Evolutionary conservation across 768 basidiomycete genomes (phyloP).

Genomic region (Macrolepiota fuliginosa): DNA sequence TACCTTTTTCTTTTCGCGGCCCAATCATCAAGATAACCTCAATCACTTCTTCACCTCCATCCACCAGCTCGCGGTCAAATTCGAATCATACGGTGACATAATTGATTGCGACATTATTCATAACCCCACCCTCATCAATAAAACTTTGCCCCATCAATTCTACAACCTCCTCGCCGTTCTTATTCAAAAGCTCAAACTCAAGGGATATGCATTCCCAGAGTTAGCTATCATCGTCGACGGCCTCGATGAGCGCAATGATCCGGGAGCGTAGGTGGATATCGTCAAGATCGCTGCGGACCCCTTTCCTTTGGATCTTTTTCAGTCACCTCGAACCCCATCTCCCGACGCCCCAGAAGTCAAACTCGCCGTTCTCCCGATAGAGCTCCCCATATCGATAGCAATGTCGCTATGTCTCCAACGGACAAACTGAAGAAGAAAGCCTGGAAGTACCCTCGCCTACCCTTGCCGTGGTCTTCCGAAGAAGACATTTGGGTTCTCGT

Average conservation of each 20-base stretch:
- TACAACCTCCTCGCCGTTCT: neutral
- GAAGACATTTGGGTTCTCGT: neutral
- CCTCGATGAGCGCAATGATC: neutral
- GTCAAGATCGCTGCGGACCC: neutral
- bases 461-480: conserved; percentile 10
- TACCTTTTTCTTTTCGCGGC: neutral
- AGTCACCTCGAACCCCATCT: conserved; percentile 2
- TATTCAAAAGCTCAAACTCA: neutral
- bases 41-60: neutral
- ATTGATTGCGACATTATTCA: neutral
- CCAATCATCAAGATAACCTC: neutral
- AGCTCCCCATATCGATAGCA: conserved; percentile 7
- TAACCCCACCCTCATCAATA: neutral
- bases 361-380: neutral
- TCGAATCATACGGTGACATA: neutral
- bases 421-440: conserved; percentile 1
- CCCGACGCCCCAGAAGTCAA: neutral
- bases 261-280: neutral
- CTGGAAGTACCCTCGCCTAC: neutral
- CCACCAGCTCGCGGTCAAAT: neutral
- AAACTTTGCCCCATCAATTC: neutral
- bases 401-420: conserved; percentile 7
- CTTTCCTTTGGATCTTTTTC: neutral
- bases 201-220: neutral
- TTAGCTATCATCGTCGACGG: neutral